phyloP scores from a whole-genome alignment of 495 filamentous ascomycete species.

The Penicilliopsis zonata region DNA sequence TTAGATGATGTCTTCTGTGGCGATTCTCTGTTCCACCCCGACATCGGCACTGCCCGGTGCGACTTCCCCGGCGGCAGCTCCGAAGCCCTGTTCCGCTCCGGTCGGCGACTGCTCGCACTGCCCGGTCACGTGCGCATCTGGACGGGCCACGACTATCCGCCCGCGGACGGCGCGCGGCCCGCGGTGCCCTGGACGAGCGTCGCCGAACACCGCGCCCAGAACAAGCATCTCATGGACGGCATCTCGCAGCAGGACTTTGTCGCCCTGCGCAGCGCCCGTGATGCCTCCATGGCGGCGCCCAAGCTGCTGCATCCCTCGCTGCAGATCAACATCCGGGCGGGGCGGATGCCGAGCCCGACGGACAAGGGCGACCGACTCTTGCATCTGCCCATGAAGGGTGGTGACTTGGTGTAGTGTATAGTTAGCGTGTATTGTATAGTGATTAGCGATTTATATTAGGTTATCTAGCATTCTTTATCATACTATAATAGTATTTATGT shows the following conservation, averaged over 20 bases:
- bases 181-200: slow-evolving; percentile 37
- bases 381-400: slow-evolving; percentile 23
- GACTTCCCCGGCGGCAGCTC: slow-evolving; percentile 49
- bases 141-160: slow-evolving; percentile 41
- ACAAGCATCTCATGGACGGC: slow-evolving; percentile 39
- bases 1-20: slow-evolving; percentile 44
- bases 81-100: slow-evolving; percentile 29
- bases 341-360: slow-evolving; percentile 26
- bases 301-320: slow-evolving; percentile 41
- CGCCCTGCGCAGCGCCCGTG: slow-evolving; percentile 28
- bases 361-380: slow-evolving; percentile 18
- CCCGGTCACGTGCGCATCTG: slow-evolving; percentile 33
- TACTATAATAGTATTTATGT: no score
- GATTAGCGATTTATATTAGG: no score
- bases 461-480: no score
- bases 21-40: slow-evolving; percentile 47
- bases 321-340: slow-evolving; percentile 48
- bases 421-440: no score
- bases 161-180: slow-evolving; percentile 10
- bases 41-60: slow-evolving; percentile 46
- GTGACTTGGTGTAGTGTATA: no score
- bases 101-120: slow-evolving; percentile 31
- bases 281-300: slow-evolving; percentile 35
- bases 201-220: slow-evolving; percentile 31
- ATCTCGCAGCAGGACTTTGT: slow-evolving; percentile 36